Evolutionary conservation across 2,329 filamentous ascomycete genomes (phyloP).

Genomic region (Pyrenochaeta sp.): DNA sequence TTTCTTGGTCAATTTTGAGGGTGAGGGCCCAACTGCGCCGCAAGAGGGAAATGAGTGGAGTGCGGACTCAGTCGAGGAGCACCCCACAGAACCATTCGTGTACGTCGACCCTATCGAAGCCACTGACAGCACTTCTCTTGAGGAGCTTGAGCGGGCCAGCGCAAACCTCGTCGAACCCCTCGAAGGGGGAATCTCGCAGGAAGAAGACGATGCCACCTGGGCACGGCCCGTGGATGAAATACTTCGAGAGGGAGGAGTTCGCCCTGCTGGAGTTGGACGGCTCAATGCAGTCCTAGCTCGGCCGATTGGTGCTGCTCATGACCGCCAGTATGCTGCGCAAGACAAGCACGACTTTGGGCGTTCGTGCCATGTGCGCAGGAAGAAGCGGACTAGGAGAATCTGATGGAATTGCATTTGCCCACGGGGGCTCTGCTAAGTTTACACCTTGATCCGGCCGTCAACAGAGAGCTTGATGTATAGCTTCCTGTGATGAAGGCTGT

Average conservation of each 20-base stretch:
- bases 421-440: background rate
- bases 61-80: background rate
- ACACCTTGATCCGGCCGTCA: too few relatives aligned
- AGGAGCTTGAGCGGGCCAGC: background rate
- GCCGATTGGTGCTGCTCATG: background rate
- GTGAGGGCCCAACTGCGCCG: background rate
- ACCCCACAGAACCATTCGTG: too few relatives aligned
- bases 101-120: background rate
- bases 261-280: too few relatives aligned
- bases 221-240: background rate
- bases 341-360: background rate
- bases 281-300: too few relatives aligned
- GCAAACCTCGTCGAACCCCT: background rate
- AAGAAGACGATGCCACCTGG: background rate
- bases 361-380: background rate
- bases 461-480: too few relatives aligned
- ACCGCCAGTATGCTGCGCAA: background rate
- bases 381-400: background rate
- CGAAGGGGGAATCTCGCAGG: background rate
- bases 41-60: background rate
- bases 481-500: too few relatives aligned
- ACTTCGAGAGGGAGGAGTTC: background rate
- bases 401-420: background rate
- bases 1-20: slow-evolving; percentile 3
- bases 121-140: too few relatives aligned